Evolutionary conservation across 1,139 yeast species (phyloP), one percentile per base, ranked within the genome.

Genomic region (Maudiozyma humilis): DNA sequence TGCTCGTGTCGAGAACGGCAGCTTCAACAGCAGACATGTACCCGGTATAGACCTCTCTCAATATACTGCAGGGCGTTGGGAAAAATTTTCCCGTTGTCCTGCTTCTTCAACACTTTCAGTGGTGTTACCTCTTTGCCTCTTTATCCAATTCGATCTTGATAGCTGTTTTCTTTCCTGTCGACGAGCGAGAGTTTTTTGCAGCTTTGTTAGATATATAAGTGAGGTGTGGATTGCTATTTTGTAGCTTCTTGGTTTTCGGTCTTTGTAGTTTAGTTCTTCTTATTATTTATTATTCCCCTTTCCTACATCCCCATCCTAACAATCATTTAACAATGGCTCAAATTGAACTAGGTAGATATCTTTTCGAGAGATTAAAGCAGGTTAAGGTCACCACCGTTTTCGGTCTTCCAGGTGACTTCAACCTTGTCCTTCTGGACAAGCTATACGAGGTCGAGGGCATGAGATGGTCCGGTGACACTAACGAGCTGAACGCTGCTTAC

Each of bases 401-500:
- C 52, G 82, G 82, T 47, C 75, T 78, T 43, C 82, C 82, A 33
- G 82, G 85, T 48, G 86, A 79, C 59, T 79, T 78, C 72, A 36
- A 36, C 39, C 67, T 79, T 53, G 67, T 79, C 1, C 65, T 79
- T 39, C 65, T 79, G 44, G 86, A 79, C 53, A 76, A 78, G 56
- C 66, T 79, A 49, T 76, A 78, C 54, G 78, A 76, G 47, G 80
- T 78, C 30, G 71, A 70, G 20, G 75, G 71, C 32, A 55, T 78
- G 54, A 68, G 70, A 56, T 79, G 85, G 85, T 77, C 77, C 33
- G 84, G 84, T 47, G 76, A 77, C 57, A 77, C 81, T 56, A 79
- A 79, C 62, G 85, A 79, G 63, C 70, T 79, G 64, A 79, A 79
- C 58, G 82, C 84, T 13, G 79, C 82, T 23, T 79, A 78, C 56